Evolutionary conservation across 2,329 filamentous ascomycete species (phyloP).

Genomic region (Arthrinium puccinioides): DNA sequence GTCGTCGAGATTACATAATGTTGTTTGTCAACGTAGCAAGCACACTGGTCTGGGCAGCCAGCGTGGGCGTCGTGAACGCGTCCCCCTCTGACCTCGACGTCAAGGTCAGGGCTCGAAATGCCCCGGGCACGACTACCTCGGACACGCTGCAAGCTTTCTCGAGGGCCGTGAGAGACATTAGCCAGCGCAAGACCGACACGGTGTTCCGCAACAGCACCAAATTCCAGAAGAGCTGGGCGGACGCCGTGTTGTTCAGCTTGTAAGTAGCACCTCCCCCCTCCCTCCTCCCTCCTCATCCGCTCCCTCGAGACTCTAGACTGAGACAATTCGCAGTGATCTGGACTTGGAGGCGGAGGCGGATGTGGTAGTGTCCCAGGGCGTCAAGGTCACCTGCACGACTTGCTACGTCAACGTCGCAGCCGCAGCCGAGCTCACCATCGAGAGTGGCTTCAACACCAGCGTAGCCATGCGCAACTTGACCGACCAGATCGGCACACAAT

Average conservation of each 20-base stretch:
- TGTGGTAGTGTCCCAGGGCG: conserved; percentile 11
- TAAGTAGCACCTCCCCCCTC: background rate
- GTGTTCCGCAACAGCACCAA: conserved; percentile 11
- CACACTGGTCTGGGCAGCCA: conserved; percentile 6
- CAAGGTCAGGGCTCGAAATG: conserved; percentile 16
- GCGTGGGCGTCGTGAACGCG: conserved; percentile 4
- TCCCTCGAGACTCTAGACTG: no score
- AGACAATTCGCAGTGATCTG: no score
- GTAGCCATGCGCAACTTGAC: conserved; percentile 25
- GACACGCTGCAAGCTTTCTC: conserved; percentile 15
- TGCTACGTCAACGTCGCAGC: conserved; percentile 44
- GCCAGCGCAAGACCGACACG: conserved; percentile 12
- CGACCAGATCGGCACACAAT: conserved; percentile 20
- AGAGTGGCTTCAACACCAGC: conserved; percentile 31
- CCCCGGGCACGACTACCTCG: conserved; percentile 8
- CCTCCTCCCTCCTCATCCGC: background rate
- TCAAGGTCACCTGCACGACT: conserved; percentile 37
- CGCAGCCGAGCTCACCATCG: conserved; percentile 32
- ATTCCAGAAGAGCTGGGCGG: conserved; percentile 15
- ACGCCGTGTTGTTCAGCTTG: conserved; percentile 25
- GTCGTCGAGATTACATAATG: background rate
- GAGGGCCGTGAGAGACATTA: conserved; percentile 12
- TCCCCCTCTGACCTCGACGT: conserved; percentile 4
- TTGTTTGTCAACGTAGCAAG: background rate
- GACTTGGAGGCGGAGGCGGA: conserved; percentile 9